Base-by-base conservation (phyloP, 345 rosid genomes). In the Brassica incana region DNA sequence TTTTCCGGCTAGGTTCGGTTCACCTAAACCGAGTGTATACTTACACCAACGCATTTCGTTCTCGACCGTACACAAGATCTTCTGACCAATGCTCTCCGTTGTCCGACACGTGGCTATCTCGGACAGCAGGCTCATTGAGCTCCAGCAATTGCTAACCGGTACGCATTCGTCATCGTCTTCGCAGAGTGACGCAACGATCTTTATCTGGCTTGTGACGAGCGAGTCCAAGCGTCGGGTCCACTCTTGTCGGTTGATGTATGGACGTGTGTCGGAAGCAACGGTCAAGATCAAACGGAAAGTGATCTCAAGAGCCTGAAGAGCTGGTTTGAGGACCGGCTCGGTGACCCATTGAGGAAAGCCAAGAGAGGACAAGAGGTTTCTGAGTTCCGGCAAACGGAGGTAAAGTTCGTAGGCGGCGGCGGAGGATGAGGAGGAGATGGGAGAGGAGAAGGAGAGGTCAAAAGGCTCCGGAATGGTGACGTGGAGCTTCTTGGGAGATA, bases 11-110 rank as follows among this genome's bases (percentile, higher is more conserved):
- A 91, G 78, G 83, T 95, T 95, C 0, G 93, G 93, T 80, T 95
- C 98, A 15, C 98, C 96, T 18, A 95, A 43, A 12, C 99, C 98
- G 0, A 95, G 87, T 0, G 99, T 89, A 80, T 88, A 95, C 38
- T 86, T 84, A 64, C 98, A 90, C 77, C 91, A 72, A 76, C 92
- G 83, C 94, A 95, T 88, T 85, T 89, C 94, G 79, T 89, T 85
- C 85, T 95, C 98, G 68, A 95, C 84, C 56, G 91, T 69, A 81
- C 69, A 85, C 48, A 87, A 77, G 59, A 91, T 89, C 78, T 86
- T 89, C 86, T 86, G 69, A 0, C 97, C 98, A 2, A 88, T 65
- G 40, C 82, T 91, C 81, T 89, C 92, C 2, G 95, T 82, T 75
- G 81, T 89, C 54, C 75, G 88, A 97, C 93, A 89, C 82, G 88